phyloP scores from a whole-genome alignment of 495 filamentous ascomycete genomes.

The Neurospora sp. region DNA sequence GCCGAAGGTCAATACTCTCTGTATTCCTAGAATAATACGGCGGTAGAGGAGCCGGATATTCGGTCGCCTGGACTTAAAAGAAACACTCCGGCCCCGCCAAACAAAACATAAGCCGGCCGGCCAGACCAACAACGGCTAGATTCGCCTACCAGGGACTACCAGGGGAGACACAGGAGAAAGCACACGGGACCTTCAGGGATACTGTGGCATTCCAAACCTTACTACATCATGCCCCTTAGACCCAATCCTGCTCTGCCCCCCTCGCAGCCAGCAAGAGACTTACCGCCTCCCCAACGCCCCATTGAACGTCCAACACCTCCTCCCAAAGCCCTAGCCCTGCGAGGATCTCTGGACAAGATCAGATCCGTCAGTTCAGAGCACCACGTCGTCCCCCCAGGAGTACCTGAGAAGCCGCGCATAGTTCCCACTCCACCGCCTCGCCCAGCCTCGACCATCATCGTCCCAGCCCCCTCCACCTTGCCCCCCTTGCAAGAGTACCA shows the following conservation, averaged over 20 bases:
- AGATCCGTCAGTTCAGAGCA: neutral
- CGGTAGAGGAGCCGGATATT: neutral
- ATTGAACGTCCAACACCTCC: neutral
- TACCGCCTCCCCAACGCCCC: neutral
- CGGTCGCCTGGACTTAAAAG: neutral
- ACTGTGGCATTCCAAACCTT: neutral
- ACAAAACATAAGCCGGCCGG: neutral
- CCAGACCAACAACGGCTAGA: constrained; percentile 1
- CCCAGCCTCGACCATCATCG: constrained; percentile 10
- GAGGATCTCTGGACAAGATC: constrained; percentile 14
- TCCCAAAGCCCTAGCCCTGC: constrained; percentile 9
- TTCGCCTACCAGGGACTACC: neutral
- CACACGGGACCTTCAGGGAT: neutral
- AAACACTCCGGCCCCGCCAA: constrained; percentile 2
- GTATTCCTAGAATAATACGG: neutral
- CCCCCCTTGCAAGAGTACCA: constrained; percentile 25
- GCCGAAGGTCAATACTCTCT: neutral
- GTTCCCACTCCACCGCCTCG: constrained; percentile 6
- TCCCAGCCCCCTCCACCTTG: constrained; percentile 7
- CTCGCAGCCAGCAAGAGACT: neutral
- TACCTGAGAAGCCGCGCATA: constrained; percentile 16
- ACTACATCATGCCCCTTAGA: neutral
- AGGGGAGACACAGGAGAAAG: neutral
- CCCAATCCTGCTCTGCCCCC: neutral
- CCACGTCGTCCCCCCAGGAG: constrained; percentile 7